Base-by-base conservation (phyloP, 1,139 yeast species). In the Tardiomyces depauwii region DNA sequence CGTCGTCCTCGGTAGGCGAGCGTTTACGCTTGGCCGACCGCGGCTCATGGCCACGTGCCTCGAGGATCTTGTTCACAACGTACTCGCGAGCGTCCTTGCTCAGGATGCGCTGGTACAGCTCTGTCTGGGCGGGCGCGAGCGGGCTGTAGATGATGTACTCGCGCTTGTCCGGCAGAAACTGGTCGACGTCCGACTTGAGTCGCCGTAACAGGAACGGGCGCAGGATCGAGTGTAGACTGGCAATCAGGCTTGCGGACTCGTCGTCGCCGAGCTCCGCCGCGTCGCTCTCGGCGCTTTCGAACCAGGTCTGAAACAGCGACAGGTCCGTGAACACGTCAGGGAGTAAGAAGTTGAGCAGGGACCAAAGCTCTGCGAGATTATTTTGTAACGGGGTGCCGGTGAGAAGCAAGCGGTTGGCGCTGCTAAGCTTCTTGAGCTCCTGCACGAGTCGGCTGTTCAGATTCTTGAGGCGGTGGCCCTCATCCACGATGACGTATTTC, bases 351-450 rank as follows among this genome's bases (percentile, higher is more conserved):
- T 91, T 89, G 47, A 89, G 69, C 49, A 89, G 68, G 0, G 95
- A 82, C 97, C 97, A 89, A 40, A 89, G 67, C 62, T 89, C 98
- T 45, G 82, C 76, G 47, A 89, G 67, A 58, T 88, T 89, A 60
- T 89, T 89, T 61, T 89, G 98, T 43, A 89, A 67, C 0, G 98
- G 97, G 0, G 98, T 89, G 16, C 97, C 97, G 0, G 97, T 89
- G 14, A 89, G 68, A 39, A 89, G 66, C 44, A 89, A 66, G 50
- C 96, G 69, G 58, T 89, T 89, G 3, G 71, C 70, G 4, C 68
- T 56, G 32, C 76, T 69, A 30, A 86, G 70, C 53, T 72, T 73
- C 57, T 86, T 88, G 53, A 89, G 71, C 51, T 80, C 79, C 47
- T 74, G 74, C 46, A 89, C 82, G 51, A 89, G 69, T 52, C 80